These are phyloP conservation scores for Scenedesmus sp. DNA, from an alignment of 163 green algal genomes.

Conservation along the genomic window DNA sequence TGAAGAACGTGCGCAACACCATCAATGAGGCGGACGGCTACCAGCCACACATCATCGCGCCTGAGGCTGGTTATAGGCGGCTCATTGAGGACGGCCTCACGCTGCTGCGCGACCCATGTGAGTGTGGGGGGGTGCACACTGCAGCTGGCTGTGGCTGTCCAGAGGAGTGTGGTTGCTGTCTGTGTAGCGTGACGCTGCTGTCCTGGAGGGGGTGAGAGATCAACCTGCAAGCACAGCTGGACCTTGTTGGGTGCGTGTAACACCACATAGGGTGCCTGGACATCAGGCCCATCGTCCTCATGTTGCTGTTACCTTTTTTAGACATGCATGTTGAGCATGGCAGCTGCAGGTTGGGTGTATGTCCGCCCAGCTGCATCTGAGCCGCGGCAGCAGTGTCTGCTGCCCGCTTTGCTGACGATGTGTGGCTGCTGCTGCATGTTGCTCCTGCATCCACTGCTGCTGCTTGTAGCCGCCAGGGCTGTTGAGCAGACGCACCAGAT, in stretches of 20 bases:
- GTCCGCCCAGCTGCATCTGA: no score
- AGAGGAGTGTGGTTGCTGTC: neutral
- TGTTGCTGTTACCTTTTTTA: no score
- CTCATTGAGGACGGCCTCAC: slow-evolving; percentile 75
- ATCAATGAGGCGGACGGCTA: slow-evolving; percentile 97
- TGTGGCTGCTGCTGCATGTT: neutral
- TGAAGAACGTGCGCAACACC: slow-evolving; percentile 91
- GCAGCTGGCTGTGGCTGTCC: neutral
- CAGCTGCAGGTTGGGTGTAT: neutral
- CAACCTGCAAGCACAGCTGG: neutral
- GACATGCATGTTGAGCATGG: neutral
- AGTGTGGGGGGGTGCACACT: neutral
- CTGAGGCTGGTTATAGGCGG: slow-evolving; percentile 93
- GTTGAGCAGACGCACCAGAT: slow-evolving; percentile 75
- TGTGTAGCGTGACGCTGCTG: neutral
- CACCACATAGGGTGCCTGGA: no score
- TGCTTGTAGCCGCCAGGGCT: slow-evolving; percentile 43
- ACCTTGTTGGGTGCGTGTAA: neutral
- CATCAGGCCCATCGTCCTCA: no score
- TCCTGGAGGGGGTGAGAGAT: neutral
- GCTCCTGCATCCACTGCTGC: neutral
- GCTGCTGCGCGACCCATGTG: slow-evolving; percentile 80
- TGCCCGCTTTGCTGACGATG: slow-evolving; percentile 66
- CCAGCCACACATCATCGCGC: slow-evolving; percentile 96
- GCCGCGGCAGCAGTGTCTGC: neutral